A percentile compares a stretch with the other conserved stretches of the same genome.
Evolutionary conservation across 1,284 basidiomycete species (phyloP).

Genomic region (Naganishia sp.): DNA sequence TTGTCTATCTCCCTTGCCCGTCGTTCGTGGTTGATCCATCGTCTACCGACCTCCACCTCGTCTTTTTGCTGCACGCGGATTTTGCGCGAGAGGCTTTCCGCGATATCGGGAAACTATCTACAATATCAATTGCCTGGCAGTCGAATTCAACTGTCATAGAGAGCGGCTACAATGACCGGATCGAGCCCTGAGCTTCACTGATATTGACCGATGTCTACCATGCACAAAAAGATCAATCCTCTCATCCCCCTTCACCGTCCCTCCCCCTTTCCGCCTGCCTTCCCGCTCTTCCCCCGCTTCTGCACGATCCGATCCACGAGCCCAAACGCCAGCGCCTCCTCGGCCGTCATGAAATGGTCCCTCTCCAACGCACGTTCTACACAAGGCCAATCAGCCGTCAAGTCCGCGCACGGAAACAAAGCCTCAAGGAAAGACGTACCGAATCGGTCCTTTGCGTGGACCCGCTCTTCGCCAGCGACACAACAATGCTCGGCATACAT

Average conservation of each 20-base stretch:
- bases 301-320: conserved; percentile 87
- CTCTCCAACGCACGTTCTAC: conserved; percentile 82
- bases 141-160: no score
- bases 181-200: no score
- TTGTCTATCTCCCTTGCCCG: not conserved
- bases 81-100: not conserved
- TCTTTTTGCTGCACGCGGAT: conserved; percentile 8
- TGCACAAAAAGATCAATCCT: no score
- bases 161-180: no score
- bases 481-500: conserved; percentile 71
- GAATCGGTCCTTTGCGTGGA: conserved; percentile 70
- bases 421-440: conserved; percentile 58
- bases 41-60: conserved; percentile 10
- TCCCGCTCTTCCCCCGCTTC: conserved; percentile 31
- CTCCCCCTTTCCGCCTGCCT: not conserved
- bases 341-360: conserved; percentile 91
- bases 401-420: conserved; percentile 24
- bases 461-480: conserved; percentile 64
- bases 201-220: no score
- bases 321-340: conserved; percentile 82
- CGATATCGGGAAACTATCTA: not conserved
- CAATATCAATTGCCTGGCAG: not conserved
- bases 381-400: conserved; percentile 20
- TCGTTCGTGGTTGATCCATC: not conserved
- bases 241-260: not conserved